These are phyloP conservation scores for Sphaerosporella brunnea DNA, from an alignment of 495 filamentous ascomycete species.

Conservation along the genomic window DNA sequence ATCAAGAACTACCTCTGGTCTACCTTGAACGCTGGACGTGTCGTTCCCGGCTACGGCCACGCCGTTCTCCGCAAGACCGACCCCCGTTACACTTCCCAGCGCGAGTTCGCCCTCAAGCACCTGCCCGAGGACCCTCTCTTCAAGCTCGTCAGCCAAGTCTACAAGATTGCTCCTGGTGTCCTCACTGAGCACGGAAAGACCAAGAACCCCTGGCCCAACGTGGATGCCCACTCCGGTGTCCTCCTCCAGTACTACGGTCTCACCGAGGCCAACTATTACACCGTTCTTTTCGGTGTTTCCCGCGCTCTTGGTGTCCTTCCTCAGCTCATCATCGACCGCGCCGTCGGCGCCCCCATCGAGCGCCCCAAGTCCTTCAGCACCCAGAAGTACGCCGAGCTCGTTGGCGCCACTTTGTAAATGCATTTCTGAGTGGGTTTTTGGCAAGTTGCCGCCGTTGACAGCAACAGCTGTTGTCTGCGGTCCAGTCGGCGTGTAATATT, in stretches of 20 bases:
- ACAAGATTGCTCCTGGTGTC: conserved; percentile 58
- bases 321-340: conserved; percentile 98
- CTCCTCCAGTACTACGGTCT: conserved; percentile 98
- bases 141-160: conserved; percentile 78
- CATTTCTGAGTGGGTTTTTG: not conserved
- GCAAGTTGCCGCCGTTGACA: conserved; percentile 2
- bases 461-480: not conserved
- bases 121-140: conserved; percentile 56
- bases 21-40: conserved; percentile 81
- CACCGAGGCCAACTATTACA: conserved; percentile 98
- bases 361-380: conserved; percentile 87
- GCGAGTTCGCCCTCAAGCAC: conserved; percentile 57
- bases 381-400: conserved; percentile 86
- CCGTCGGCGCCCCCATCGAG: conserved; percentile 72
- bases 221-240: conserved; percentile 83
- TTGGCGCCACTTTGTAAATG: conserved; percentile 70
- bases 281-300: conserved; percentile 95
- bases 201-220: conserved; percentile 72
- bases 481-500: conserved; percentile 1
- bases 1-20: conserved; percentile 81
- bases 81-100: conserved; percentile 84
- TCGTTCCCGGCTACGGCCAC: conserved; percentile 95
- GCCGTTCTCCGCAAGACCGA: conserved; percentile 94
- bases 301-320: conserved; percentile 94
- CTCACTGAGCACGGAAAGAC: conserved; percentile 93